These are phyloP conservation scores for Lobulomyces angularis DNA, from an alignment of 192 early-diverging fungal species.

Conservation along the genomic window DNA sequence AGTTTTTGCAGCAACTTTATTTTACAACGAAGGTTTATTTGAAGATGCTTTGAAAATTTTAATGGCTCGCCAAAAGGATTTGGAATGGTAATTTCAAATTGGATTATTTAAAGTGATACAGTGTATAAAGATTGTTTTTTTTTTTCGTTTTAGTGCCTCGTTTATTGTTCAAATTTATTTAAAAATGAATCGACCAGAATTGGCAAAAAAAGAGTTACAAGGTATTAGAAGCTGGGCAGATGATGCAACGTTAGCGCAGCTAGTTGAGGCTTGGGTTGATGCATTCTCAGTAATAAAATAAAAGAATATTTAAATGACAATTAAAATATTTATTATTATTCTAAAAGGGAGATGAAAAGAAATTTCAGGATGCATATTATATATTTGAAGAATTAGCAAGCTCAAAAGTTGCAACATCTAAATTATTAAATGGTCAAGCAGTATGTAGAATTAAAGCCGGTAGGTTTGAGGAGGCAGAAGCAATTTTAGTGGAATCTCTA, in stretches of 20 bases:
- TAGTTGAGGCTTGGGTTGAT: constrained; percentile 83
- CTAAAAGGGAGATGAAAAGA: constrained; percentile 50
- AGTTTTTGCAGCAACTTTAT: constrained; percentile 51
- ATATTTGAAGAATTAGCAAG: constrained; percentile 89
- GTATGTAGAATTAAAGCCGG: constrained; percentile 68
- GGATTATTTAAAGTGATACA: background rate
- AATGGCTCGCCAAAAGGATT: constrained; percentile 52
- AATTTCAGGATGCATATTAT: constrained; percentile 80
- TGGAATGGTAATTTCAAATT: constrained; percentile 58
- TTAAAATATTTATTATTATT: background rate
- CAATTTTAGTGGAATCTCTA: constrained; percentile 63
- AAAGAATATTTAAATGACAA: background rate
- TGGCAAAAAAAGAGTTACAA: constrained; percentile 71
- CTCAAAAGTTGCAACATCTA: constrained; percentile 51
- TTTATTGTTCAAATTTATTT: constrained; percentile 69
- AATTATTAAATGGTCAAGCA: constrained; percentile 69
- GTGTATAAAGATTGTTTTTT: background rate
- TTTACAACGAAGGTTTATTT: constrained; percentile 38
- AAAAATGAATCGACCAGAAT: constrained; percentile 65
- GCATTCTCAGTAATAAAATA: constrained; percentile 36
- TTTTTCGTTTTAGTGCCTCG: constrained; percentile 7
- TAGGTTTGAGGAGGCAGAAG: constrained; percentile 71
- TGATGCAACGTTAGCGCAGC: constrained; percentile 83
- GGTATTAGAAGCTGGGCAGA: constrained; percentile 79
- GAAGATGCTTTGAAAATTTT: constrained; percentile 65